Conservation (phyloP, 257 asterid species). For the Solanum chaucha region DNA sequence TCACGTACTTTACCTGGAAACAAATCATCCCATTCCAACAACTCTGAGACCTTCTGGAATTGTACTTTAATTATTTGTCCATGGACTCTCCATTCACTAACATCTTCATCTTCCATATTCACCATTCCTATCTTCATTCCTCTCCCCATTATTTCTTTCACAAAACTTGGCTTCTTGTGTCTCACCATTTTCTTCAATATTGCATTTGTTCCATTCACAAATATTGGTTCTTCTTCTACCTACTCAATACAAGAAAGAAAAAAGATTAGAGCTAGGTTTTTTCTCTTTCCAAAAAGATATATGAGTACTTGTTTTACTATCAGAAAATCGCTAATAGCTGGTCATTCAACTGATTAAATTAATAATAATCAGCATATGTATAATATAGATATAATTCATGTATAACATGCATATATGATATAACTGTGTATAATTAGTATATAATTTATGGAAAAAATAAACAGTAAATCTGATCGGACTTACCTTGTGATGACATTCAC, state of each 20-base stretch:
- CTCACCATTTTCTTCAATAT: slow-evolving; percentile 20
- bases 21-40: slow-evolving; percentile 61
- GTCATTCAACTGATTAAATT: neutral
- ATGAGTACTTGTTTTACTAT: neutral
- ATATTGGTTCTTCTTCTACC: slow-evolving; percentile 33
- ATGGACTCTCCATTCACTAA: slow-evolving; percentile 42
- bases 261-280: neutral
- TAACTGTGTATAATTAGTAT: too few species aligned
- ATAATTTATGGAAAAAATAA: neutral
- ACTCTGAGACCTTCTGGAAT: slow-evolving; percentile 38
- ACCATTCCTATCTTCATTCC: slow-evolving; percentile 60
- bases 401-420: too few species aligned
- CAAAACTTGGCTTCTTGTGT: slow-evolving; percentile 57
- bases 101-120: slow-evolving; percentile 71
- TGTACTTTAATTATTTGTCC: slow-evolving; percentile 26
- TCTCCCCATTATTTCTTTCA: slow-evolving; percentile 29
- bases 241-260: neutral
- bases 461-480: slow-evolving; percentile 3
- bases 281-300: neutral
- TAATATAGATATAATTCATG: neutral
- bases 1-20: slow-evolving; percentile 20
- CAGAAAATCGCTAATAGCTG: neutral
- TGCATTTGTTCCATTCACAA: slow-evolving; percentile 7
- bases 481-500: slow-evolving; percentile 68
- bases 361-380: neutral